Evolutionary conservation across 2,329 filamentous ascomycete species (phyloP).

Genomic region (Alternaria gaisen): DNA sequence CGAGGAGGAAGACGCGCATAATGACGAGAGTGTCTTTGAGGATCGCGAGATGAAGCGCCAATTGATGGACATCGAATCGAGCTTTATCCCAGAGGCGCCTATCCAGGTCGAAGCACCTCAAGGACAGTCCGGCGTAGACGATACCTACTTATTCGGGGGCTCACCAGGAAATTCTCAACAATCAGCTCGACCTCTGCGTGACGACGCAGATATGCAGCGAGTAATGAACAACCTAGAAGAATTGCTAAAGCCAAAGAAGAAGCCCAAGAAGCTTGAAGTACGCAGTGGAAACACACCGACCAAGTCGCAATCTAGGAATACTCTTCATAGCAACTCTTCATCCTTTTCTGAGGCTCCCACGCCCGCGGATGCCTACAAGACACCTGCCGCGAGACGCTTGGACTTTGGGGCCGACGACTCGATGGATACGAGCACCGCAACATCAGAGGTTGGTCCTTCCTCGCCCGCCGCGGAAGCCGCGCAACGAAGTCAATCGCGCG

Average conservation of each 20-base stretch:
- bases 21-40: constrained; percentile 57
- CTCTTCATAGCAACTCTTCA: constrained; percentile 36
- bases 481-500: constrained; percentile 37
- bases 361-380: constrained; percentile 55
- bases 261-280: constrained; percentile 33
- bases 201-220: constrained; percentile 21
- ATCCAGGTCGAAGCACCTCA: constrained; percentile 36
- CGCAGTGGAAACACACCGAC: constrained; percentile 28
- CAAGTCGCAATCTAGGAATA: constrained; percentile 20
- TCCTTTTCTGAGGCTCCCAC: constrained; percentile 47
- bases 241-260: constrained; percentile 32
- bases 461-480: constrained; percentile 56
- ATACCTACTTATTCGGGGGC: constrained; percentile 58
- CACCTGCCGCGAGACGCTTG: constrained; percentile 45
- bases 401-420: constrained; percentile 39
- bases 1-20: constrained; percentile 40
- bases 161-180: constrained; percentile 43
- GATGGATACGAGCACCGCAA: constrained; percentile 37
- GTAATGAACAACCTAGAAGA: constrained; percentile 30
- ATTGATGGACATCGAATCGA: constrained; percentile 70
- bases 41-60: constrained; percentile 68
- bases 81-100: constrained; percentile 66
- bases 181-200: constrained; percentile 18
- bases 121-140: constrained; percentile 51
- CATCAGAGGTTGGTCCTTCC: constrained; percentile 50